These are phyloP conservation scores for Jasminum sambac DNA, from an alignment of 257 asterid genomes.

Conservation along the genomic window DNA sequence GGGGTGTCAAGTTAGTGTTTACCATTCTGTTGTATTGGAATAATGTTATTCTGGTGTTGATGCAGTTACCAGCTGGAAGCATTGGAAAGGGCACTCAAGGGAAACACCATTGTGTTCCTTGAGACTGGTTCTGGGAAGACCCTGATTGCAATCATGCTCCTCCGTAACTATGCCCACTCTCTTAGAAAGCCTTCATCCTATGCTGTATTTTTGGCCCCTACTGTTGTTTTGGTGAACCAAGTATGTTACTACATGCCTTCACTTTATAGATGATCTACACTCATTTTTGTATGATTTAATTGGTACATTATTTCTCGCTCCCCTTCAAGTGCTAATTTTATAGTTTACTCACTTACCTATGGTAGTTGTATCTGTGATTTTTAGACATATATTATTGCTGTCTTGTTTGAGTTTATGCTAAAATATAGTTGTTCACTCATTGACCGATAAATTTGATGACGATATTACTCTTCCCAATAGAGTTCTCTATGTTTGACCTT, in stretches of 20 bases:
- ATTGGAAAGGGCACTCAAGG: conserved; percentile 56
- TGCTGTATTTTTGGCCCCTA: conserved; percentile 85
- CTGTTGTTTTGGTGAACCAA: conserved; percentile 71
- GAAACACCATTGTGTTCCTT: conserved; percentile 69
- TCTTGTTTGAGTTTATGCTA: neutral
- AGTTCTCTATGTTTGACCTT: too few species aligned
- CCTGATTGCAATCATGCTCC: conserved; percentile 78
- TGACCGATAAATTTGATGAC: neutral
- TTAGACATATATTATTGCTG: too few species aligned
- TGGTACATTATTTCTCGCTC: neutral
- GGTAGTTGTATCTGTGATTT: too few species aligned
- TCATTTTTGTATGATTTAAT: neutral
- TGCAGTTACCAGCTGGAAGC: conserved; percentile 84
- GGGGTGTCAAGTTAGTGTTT: too few species aligned
- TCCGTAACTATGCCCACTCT: conserved; percentile 56
- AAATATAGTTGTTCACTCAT: neutral
- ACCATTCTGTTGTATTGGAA: too few species aligned
- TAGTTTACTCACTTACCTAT: neutral
- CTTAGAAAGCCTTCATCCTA: conserved; percentile 64
- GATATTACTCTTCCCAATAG: neutral
- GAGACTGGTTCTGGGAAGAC: conserved; percentile 91
- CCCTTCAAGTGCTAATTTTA: neutral
- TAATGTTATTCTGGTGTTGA: conserved; percentile 23
- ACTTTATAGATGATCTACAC: neutral
- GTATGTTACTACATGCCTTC: conserved; percentile 31